phyloP scores from a whole-genome alignment of 257 asterid genomes.

The Fraxinus excelsior region DNA sequence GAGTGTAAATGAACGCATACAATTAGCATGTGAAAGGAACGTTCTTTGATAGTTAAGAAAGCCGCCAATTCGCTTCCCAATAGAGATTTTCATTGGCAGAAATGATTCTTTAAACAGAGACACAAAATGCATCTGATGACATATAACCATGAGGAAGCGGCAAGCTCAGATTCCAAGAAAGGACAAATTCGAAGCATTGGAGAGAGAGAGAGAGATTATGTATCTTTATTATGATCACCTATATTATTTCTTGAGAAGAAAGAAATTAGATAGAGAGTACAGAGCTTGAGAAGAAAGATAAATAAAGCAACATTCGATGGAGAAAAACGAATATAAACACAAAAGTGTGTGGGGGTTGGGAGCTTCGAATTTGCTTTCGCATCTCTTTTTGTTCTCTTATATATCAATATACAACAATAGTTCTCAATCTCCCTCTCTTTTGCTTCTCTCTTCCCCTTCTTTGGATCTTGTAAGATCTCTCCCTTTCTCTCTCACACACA shows the following conservation, averaged over 20 bases:
- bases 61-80: slow-evolving; percentile 32
- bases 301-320: slow-evolving; percentile 27
- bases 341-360: slow-evolving; percentile 43
- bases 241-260: neutral
- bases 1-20: neutral
- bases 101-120: neutral
- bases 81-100: neutral
- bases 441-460: slow-evolving; percentile 32
- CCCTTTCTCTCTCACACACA: slow-evolving; percentile 22
- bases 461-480: slow-evolving; percentile 46
- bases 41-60: slow-evolving; percentile 34
- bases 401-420: slow-evolving; percentile 44
- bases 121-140: slow-evolving; percentile 45
- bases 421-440: slow-evolving; percentile 37
- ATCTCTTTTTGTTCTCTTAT: slow-evolving; percentile 62
- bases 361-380: slow-evolving; percentile 23
- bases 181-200: slow-evolving; percentile 47
- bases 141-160: slow-evolving; percentile 55
- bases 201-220: slow-evolving; percentile 10
- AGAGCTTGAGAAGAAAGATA: slow-evolving; percentile 45
- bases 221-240: neutral
- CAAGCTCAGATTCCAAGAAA: slow-evolving; percentile 51
- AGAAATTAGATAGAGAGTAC: neutral
- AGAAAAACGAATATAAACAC: slow-evolving; percentile 36
- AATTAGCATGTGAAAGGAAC: slow-evolving; percentile 40